These are phyloP conservation scores for Chromera velia DNA, from an alignment of 73 alveolate genomes.

Conservation along the genomic window DNA sequence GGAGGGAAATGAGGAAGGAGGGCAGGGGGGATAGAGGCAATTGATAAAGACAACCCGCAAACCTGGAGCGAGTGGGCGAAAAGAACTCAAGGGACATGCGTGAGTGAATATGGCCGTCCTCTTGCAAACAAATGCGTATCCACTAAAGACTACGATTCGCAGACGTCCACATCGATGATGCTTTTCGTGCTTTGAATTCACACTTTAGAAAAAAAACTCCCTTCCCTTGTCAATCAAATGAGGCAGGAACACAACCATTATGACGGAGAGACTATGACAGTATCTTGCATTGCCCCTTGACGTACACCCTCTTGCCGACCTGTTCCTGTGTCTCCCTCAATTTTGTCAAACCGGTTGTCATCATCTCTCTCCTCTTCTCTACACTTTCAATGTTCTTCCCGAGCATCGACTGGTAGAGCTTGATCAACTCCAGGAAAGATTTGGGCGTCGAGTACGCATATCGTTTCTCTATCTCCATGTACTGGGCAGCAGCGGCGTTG, in stretches of 20 bases:
- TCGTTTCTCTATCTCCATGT: conserved; percentile 82
- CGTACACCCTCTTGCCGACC: too few species aligned
- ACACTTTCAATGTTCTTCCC: conserved; percentile 56
- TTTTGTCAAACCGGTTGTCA: conserved; percentile 38
- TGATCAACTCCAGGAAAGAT: conserved; percentile 96
- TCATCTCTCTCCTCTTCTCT: conserved; percentile 28
- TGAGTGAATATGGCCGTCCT: too few species aligned
- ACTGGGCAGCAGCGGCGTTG: conserved; percentile 76
- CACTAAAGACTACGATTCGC: too few species aligned
- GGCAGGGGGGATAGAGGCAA: conserved; percentile 47
- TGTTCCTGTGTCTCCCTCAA: conserved; percentile 29
- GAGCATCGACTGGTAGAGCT: conserved; percentile 94
- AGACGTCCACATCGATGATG: too few species aligned
- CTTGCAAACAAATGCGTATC: too few species aligned
- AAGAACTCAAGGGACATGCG: too few species aligned
- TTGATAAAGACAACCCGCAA: not conserved
- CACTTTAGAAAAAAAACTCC: too few species aligned
- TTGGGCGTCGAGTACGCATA: conserved; percentile 98
- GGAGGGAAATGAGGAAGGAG: not conserved
- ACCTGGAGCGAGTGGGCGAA: not conserved
- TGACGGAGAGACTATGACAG: too few species aligned
- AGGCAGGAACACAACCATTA: too few species aligned
- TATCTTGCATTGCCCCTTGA: too few species aligned
- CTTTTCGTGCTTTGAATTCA: too few species aligned
- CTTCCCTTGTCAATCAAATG: too few species aligned